Percentiles rank a stretch among this genome's conserved stretches.
phyloP scores from a whole-genome alignment of 2,329 filamentous ascomycete species.

The Penicillium rolfsii region DNA sequence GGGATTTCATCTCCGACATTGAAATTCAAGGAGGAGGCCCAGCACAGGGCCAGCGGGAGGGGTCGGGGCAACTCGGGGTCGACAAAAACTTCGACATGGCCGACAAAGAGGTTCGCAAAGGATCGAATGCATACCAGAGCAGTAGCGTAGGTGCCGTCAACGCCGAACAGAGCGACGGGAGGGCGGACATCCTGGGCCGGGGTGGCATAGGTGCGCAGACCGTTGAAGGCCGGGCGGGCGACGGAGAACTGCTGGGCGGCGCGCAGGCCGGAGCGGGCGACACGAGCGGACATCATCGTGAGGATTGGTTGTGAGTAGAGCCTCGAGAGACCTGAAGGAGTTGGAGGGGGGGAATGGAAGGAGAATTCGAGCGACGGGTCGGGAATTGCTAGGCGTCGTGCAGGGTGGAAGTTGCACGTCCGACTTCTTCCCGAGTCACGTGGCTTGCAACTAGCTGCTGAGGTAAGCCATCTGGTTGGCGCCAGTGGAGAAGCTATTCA shows the following conservation, averaged over 20 bases:
- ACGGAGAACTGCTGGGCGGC: constrained; percentile 51
- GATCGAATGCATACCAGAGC: constrained; percentile 76
- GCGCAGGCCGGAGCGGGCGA: constrained; percentile 61
- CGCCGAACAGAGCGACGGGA: constrained; percentile 87
- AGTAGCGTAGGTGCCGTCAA: constrained; percentile 98
- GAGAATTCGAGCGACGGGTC: constrained; percentile 33
- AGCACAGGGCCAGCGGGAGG: constrained; percentile 15
- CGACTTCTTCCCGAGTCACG: constrained; percentile 35
- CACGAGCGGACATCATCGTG: constrained; percentile 60
- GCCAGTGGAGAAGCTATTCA: background rate
- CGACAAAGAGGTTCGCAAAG: constrained; percentile 8
- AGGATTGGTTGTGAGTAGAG: constrained; percentile 27
- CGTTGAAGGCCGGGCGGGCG: constrained; percentile 46
- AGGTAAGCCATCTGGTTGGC: constrained; percentile 17
- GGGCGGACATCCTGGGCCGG: constrained; percentile 72
- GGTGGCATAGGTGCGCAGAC: constrained; percentile 75
- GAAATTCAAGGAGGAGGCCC: constrained; percentile 13
- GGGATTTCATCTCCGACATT: constrained; percentile 9
- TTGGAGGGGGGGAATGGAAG: constrained; percentile 27
- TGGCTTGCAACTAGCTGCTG: constrained; percentile 15
- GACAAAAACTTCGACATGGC: constrained; percentile 15
- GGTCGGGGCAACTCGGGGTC: constrained; percentile 25
- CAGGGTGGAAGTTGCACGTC: constrained; percentile 32
- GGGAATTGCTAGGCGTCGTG: constrained; percentile 30
- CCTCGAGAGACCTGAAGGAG: constrained; percentile 28